Percentiles rank a stretch among this genome's conserved stretches.
phyloP scores from a whole-genome alignment of 768 basidiomycete species.

The Mycena rebaudengoi region DNA sequence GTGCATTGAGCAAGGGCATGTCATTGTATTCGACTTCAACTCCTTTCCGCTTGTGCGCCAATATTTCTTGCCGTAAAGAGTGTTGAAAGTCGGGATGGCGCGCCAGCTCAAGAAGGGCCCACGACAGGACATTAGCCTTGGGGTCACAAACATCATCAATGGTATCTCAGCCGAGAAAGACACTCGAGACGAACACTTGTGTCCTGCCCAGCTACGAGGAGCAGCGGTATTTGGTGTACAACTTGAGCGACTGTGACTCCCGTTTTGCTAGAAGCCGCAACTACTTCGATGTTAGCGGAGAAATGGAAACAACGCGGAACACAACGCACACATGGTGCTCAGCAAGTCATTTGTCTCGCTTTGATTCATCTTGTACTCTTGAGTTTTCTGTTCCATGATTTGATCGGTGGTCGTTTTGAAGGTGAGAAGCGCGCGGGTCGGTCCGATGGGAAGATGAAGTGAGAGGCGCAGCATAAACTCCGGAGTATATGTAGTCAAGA shows the following conservation, averaged over 20 bases:
- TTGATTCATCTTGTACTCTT: neutral
- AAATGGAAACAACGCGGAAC: neutral
- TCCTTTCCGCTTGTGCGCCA: neutral
- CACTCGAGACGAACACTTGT: slow-evolving; percentile 10
- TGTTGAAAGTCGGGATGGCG: slow-evolving; percentile 18
- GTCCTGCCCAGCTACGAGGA: slow-evolving; percentile 24
- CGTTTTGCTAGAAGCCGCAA: slow-evolving; percentile 6
- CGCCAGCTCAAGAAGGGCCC: slow-evolving; percentile 17
- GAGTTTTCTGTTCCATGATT: slow-evolving; percentile 12
- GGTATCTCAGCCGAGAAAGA: neutral
- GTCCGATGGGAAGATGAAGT: slow-evolving; percentile 11
- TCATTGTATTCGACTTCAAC: slow-evolving; percentile 2
- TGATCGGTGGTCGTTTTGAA: slow-evolving; percentile 10
- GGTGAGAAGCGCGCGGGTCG: slow-evolving; percentile 2
- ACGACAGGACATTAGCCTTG: slow-evolving; percentile 14
- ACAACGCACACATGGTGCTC: slow-evolving; percentile 8
- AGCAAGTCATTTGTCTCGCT: slow-evolving; percentile 11
- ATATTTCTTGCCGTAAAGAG: slow-evolving; percentile 17
- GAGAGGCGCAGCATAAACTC: slow-evolving; percentile 9
- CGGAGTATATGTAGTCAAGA: slow-evolving; percentile 7
- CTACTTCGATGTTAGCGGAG: slow-evolving; percentile 4
- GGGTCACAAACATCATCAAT: neutral
- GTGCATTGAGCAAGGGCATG: slow-evolving; percentile 22
- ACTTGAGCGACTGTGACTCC: neutral
- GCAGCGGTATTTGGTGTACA: slow-evolving; percentile 14